These are phyloP conservation scores for Dalbergia cultrata DNA, from an alignment of 306 rosid genomes.

Conservation along the genomic window DNA sequence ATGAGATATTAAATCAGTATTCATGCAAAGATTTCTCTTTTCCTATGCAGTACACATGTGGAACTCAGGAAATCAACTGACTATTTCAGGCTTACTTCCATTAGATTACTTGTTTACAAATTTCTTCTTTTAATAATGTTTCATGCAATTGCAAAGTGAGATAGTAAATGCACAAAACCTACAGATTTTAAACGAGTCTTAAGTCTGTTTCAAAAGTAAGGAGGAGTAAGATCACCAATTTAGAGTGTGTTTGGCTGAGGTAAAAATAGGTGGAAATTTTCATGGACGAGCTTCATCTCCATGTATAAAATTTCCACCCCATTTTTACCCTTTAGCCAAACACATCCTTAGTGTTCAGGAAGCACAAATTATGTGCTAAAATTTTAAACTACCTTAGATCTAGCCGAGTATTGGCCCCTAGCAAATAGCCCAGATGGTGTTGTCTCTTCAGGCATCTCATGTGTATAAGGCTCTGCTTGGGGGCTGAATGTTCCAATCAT, in stretches of 20 bases:
- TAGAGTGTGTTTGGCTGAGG: no score
- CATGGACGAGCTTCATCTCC: no score
- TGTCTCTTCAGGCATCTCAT: slow-evolving; percentile 84
- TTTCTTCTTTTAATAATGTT: not conserved
- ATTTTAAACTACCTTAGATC: slow-evolving; percentile 66
- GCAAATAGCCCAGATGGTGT: slow-evolving; percentile 93
- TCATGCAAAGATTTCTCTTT: not conserved
- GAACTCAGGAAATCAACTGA: slow-evolving; percentile 20
- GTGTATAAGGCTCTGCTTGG: slow-evolving; percentile 76
- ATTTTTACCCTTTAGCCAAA: no score
- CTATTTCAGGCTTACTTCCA: not conserved
- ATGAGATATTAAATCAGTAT: no score
- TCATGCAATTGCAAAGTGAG: not conserved
- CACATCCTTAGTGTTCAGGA: not conserved
- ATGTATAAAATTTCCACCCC: no score
- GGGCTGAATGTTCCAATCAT: slow-evolving; percentile 97
- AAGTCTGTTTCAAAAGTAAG: not conserved
- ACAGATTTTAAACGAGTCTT: not conserved
- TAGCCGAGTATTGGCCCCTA: slow-evolving; percentile 86
- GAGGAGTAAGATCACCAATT: not conserved
- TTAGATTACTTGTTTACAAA: not conserved
- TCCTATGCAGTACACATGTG: not conserved
- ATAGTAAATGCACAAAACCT: not conserved
- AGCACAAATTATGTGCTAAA: not conserved
- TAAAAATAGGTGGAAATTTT: no score